Percentiles rank a stretch among this genome's conserved stretches.
Conservation (phyloP, 164 flowering plant species). For the Magnolia kwangsiensis region DNA sequence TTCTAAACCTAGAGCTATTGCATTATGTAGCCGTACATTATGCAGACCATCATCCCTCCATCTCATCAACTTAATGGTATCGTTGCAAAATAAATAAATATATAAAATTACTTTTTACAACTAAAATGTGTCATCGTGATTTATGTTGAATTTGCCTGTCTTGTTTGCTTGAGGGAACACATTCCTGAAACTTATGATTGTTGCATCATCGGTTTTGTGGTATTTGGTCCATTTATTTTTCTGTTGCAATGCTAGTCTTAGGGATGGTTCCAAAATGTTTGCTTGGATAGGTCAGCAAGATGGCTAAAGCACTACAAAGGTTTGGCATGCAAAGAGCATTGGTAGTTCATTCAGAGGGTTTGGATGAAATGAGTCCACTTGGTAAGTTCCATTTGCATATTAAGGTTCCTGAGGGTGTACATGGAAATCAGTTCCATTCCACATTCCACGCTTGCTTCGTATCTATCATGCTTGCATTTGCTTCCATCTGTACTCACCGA, state of each 20-base stretch:
- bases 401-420: background rate
- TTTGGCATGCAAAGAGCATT: conserved; percentile 90
- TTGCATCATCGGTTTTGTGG: too few relatives aligned
- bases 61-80: too few relatives aligned
- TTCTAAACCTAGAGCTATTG: too few relatives aligned
- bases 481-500: background rate
- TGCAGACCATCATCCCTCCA: too few relatives aligned
- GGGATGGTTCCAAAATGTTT: background rate
- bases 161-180: too few relatives aligned
- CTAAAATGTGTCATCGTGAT: too few relatives aligned
- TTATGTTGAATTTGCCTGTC: too few relatives aligned
- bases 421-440: background rate
- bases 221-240: background rate
- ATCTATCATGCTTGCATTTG: background rate
- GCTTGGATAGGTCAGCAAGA: conserved; percentile 60
- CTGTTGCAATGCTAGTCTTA: background rate
- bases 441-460: background rate
- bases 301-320: conserved; percentile 84
- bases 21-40: too few relatives aligned
- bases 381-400: conserved; percentile 34
- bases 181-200: too few relatives aligned
- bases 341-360: conserved; percentile 89
- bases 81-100: too few relatives aligned
- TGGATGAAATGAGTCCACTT: conserved; percentile 94
- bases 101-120: too few relatives aligned